phyloP scores from a whole-genome alignment of 1,284 basidiomycete species.

The Cutaneotrichosporon spelunceum region DNA sequence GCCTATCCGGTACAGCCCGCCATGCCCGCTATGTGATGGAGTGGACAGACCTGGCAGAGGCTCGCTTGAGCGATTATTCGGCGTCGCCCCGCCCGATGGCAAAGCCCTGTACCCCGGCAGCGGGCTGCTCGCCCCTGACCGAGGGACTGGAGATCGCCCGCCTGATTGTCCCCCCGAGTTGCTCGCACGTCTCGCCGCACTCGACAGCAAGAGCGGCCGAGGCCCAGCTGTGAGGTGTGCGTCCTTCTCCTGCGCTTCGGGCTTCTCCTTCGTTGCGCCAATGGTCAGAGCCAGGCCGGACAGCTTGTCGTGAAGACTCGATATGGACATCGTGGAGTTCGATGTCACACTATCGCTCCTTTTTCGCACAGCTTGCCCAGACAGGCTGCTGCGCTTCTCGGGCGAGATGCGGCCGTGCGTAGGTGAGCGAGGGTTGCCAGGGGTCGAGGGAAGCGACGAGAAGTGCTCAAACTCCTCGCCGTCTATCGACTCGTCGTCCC shows the following conservation, averaged over 20 bases:
- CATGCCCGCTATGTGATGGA: conserved; percentile 9
- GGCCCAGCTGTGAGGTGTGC: conserved; percentile 22
- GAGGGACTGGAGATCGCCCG: not conserved
- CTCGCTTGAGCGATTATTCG: conserved; percentile 21
- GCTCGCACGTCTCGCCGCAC: conserved; percentile 26
- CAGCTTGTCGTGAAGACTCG: conserved; percentile 29
- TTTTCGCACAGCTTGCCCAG: not conserved
- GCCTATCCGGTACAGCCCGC: conserved; percentile 23
- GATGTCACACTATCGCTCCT: conserved; percentile 24
- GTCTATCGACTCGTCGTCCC: conserved; percentile 21
- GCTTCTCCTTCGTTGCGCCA: conserved; percentile 4
- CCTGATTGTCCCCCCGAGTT: conserved; percentile 11
- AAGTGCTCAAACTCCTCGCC: conserved; percentile 23
- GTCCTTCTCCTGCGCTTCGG: conserved; percentile 7
- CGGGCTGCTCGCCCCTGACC: conserved; percentile 8
- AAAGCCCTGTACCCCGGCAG: conserved; percentile 8
- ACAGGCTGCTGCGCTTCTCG: conserved; percentile 5
- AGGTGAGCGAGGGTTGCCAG: conserved; percentile 6
- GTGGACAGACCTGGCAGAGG: conserved; percentile 18
- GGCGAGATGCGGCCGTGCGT: not conserved
- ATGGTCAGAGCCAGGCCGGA: conserved; percentile 19
- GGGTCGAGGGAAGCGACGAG: conserved; percentile 9
- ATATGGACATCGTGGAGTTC: conserved; percentile 22
- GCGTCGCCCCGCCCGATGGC: not conserved
- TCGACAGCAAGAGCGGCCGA: conserved; percentile 32